Base-by-base conservation (phyloP, 2,329 filamentous ascomycete species). In the Zymoseptoria tritici region DNA sequence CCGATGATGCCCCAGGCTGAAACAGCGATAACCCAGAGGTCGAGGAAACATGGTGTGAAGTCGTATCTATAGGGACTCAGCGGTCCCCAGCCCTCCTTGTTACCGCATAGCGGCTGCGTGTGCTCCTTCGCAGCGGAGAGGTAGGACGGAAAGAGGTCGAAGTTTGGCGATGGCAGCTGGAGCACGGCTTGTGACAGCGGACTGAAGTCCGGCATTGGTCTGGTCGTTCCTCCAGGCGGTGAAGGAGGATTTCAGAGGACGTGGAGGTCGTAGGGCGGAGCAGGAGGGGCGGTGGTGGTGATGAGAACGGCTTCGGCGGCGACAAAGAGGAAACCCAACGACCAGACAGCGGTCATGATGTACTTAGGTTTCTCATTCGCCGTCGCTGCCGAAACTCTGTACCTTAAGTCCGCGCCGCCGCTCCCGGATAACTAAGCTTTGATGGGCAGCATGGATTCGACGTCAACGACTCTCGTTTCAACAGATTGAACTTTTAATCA, bases 1-100 rank as follows among this genome's bases (percentile, higher is more conserved):
- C 87, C 82, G 22, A 97, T 58, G 22, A 97, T 80, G 16, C 93
- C 92, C 77, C 88, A 95, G 8, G 90, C 90, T 21, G 69, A 68
- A 26, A 96, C 89, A 1, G 82, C 77, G 36, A 89, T 85, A 60
- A 97, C 84, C 85, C 90, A 92, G 21, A 96, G 84, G 73, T 99
- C 95, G 69, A 97, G 86, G 73, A 99, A 99, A 79, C 94, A 99
- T 49, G 94, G 93, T 16, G 94, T 97, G 70, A 99, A 91, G 77
- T 99, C 94, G 76, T 91, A 97, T 74, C 93, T 83, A 66, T 86
- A 81, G 42, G 87, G 86, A 76, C 91, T 97, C 72, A 99, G 73
- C 21, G 94, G 94, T 1, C 95, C 95, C 94, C 94, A 99, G 70
- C 94, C 95, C 76, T 97, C 93, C 57, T 81, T 80, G 76, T 96